Evolutionary conservation across 75 land plant genomes (phyloP).

Genomic region (Sequoiadendron giganteum): DNA sequence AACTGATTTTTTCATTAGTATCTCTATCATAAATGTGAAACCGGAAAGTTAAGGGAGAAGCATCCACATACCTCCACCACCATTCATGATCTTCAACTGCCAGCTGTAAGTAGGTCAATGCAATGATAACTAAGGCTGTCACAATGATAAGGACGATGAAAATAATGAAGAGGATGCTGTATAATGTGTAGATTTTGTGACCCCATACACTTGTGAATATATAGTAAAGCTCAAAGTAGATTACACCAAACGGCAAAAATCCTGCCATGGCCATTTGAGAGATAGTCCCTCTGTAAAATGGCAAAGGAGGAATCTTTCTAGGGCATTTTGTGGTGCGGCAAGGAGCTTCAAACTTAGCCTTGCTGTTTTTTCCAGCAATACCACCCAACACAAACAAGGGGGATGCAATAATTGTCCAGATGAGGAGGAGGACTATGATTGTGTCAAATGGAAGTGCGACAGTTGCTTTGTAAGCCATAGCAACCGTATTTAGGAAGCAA

Average conservation of each 20-base stretch:
- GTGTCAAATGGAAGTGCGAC: conserved; percentile 68
- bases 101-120: conserved; percentile 74
- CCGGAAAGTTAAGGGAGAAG: not conserved
- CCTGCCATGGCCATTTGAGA: conserved; percentile 87
- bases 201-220: conserved; percentile 84
- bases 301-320: conserved; percentile 68
- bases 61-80: conserved; percentile 77
- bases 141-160: conserved; percentile 69
- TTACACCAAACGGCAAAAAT: conserved; percentile 78
- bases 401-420: conserved; percentile 68
- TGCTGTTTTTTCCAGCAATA: conserved; percentile 73
- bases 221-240: conserved; percentile 67
- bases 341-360: conserved; percentile 68
- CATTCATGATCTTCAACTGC: conserved; percentile 77
- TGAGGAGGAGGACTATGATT: conserved; percentile 54
- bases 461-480: conserved; percentile 54
- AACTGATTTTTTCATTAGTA: too few species aligned
- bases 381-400: conserved; percentile 73
- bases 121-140: conserved; percentile 71
- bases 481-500: conserved; percentile 57
- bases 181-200: conserved; percentile 72
- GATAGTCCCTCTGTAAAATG: conserved; percentile 58
- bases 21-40: too few species aligned
- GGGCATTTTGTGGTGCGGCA: conserved; percentile 65
- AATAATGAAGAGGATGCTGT: conserved; percentile 77